Evolutionary conservation across 2,329 filamentous ascomycete genomes (phyloP).

Genomic region (Pseudogymnoascus sp.): DNA sequence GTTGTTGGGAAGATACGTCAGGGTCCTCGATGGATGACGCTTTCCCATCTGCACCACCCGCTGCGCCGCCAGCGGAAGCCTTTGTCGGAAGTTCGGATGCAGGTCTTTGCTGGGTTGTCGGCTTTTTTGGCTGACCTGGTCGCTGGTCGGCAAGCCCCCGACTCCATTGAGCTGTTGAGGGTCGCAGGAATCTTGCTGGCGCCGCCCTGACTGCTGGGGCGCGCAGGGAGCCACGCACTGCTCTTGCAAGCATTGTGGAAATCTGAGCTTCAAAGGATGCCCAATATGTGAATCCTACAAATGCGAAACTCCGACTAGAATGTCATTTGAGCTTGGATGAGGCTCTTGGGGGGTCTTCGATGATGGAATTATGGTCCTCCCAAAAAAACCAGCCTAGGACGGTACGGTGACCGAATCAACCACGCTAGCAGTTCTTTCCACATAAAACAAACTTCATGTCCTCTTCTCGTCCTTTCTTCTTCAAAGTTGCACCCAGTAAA

Average conservation of each 20-base stretch:
- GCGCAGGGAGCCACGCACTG: conserved; percentile 21
- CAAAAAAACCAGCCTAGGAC: conserved; percentile 20
- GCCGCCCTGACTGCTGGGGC: conserved; percentile 20
- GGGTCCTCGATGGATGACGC: conserved; percentile 15
- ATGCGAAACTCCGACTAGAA: conserved; percentile 20
- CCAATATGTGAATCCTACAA: conserved; percentile 9
- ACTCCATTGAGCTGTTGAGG: conserved; percentile 32
- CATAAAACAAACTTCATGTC: conserved; percentile 11
- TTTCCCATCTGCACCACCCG: conserved; percentile 13
- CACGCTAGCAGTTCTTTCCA: conserved; percentile 16
- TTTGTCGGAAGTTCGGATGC: conserved; percentile 8
- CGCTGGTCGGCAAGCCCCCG: conserved; percentile 36
- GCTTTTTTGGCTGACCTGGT: conserved; percentile 22
- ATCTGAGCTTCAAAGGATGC: conserved; percentile 6
- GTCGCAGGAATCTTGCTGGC: conserved; percentile 25
- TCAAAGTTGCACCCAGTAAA: conserved; percentile 49
- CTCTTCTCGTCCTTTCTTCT: conserved; percentile 31
- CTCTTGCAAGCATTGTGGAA: conserved; percentile 26
- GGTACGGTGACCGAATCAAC: conserved; percentile 15
- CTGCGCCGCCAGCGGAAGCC: conserved; percentile 9
- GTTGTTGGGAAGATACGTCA: conserved; percentile 19
- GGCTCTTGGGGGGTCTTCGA: neutral
- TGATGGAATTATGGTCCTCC: conserved; percentile 8
- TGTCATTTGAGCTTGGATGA: conserved; percentile 7
- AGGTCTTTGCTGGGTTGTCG: conserved; percentile 17